Percentiles rank a stretch among this genome's conserved stretches.
These are phyloP conservation scores for Begonia peltatifolia DNA, from an alignment of 306 rosid genomes.

Conservation along the genomic window DNA sequence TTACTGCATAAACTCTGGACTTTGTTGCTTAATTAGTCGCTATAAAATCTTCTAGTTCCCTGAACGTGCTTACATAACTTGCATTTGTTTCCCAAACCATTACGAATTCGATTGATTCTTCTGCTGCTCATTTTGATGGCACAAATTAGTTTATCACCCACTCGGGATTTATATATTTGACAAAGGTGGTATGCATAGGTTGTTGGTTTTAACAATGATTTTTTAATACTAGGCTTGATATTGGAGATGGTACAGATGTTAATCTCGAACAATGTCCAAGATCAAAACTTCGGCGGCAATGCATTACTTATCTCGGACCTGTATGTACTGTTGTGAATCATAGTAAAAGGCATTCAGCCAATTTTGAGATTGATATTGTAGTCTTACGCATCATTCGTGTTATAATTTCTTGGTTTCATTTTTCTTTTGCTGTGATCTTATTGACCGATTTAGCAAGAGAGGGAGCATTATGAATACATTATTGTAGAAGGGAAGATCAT, in stretches of 20 bases:
- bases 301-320: constrained; percentile 92
- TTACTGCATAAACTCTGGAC: no score
- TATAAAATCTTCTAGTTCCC: no score
- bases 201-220: no score
- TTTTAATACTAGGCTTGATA: constrained; percentile 57
- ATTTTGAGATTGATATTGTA: neutral
- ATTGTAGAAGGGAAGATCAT: constrained; percentile 44
- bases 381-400: neutral
- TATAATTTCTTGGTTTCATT: constrained; percentile 1
- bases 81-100: no score
- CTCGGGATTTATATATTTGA: no score
- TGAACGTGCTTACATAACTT: no score
- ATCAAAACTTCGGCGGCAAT: constrained; percentile 55
- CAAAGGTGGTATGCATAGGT: no score
- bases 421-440: neutral
- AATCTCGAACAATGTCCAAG: constrained; percentile 48
- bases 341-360: no score
- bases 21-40: no score
- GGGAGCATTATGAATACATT: constrained; percentile 46
- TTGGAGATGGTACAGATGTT: constrained; percentile 64
- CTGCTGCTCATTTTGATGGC: no score
- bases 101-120: no score
- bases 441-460: constrained; percentile 48
- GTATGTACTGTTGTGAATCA: constrained; percentile 32
- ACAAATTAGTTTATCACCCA: no score